Conservation (phyloP, 345 rosid species). For the Bruguiera parviflora region DNA sequence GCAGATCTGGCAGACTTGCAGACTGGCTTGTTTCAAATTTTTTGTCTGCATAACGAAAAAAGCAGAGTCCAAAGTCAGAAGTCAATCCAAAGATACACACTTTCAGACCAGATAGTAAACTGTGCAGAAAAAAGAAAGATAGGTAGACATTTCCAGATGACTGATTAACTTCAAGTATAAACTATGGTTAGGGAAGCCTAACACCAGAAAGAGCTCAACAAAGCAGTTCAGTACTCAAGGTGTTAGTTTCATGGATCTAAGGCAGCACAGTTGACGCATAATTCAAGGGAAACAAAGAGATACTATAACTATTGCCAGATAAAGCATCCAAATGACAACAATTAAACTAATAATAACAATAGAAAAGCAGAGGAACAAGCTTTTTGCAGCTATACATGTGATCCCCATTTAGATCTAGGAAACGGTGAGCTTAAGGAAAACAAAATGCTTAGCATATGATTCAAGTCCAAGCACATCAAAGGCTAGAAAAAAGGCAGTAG, state of each 20-base stretch:
- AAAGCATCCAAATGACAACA: neutral
- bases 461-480: neutral
- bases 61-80: neutral
- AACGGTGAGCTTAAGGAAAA: neutral
- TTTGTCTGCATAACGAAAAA: conserved; percentile 8
- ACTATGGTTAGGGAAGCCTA: too few relatives aligned
- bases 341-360: neutral
- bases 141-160: neutral
- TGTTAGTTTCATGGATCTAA: neutral
- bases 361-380: too few relatives aligned
- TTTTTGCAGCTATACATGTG: too few relatives aligned
- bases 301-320: too few relatives aligned
- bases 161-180: too few relatives aligned
- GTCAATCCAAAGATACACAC: neutral
- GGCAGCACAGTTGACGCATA: neutral
- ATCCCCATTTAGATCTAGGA: conserved; percentile 10
- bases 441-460: neutral
- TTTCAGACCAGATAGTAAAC: neutral
- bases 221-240: neutral
- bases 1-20: conserved; percentile 38
- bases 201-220: neutral
- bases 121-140: neutral
- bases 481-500: neutral
- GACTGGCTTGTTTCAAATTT: conserved; percentile 4
- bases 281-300: neutral